phyloP scores from a whole-genome alignment of 148 eudicot species.

The Chenopodium suecicum region DNA sequence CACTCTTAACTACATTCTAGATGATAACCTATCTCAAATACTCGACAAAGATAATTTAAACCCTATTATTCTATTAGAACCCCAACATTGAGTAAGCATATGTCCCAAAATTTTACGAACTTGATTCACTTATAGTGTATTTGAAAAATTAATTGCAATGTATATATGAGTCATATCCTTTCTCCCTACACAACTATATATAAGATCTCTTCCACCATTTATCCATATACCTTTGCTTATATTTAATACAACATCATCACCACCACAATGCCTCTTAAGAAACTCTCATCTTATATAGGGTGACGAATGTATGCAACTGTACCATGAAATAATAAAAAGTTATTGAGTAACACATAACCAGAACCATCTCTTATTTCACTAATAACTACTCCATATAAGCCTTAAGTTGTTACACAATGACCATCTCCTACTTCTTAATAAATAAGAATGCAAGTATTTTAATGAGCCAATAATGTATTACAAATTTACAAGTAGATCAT shows the following conservation, averaged over 20 bases:
- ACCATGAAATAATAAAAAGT: neutral
- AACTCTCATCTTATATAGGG: neutral
- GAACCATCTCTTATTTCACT: neutral
- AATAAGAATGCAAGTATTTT: neutral
- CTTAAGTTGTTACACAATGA: neutral
- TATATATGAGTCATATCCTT: neutral
- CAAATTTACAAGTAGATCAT: neutral
- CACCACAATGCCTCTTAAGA: neutral
- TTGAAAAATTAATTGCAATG: neutral
- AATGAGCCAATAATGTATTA: neutral
- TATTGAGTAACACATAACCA: neutral
- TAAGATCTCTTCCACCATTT: too few relatives aligned
- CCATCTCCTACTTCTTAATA: neutral
- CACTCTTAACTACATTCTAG: neutral
- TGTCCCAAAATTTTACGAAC: neutral
- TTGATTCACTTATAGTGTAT: neutral
- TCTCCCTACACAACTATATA: neutral
- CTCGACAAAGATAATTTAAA: neutral
- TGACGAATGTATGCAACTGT: neutral
- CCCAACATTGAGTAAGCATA: neutral
- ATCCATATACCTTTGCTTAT: neutral
- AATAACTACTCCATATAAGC: neutral
- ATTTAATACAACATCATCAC: neutral
- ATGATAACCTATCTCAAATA: neutral
- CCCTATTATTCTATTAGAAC: neutral